These are phyloP conservation scores for Setaria viridis DNA, from an alignment of 202 grass and related monocot genomes.

Conservation along the genomic window DNA sequence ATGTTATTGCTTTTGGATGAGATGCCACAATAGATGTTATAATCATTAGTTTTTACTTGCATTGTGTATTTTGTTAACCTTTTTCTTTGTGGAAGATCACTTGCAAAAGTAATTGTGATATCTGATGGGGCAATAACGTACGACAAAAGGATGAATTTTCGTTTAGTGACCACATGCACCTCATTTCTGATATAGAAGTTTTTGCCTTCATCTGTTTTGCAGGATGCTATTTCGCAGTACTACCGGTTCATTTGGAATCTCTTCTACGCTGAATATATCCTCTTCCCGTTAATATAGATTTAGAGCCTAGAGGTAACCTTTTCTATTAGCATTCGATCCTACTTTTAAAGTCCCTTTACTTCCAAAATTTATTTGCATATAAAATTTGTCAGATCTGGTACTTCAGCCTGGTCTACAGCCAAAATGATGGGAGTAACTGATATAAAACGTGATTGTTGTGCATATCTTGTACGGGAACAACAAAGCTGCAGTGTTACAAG, in stretches of 20 bases:
- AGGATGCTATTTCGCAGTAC: slow-evolving; percentile 91
- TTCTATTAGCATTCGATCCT: neutral
- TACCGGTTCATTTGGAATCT: slow-evolving; percentile 97
- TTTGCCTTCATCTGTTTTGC: slow-evolving; percentile 46
- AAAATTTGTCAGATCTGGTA: slow-evolving; percentile 6
- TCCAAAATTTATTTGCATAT: neutral
- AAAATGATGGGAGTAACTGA: neutral
- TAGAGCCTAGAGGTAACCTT: slow-evolving; percentile 60
- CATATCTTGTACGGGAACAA: slow-evolving; percentile 7
- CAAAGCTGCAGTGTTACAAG: neutral
- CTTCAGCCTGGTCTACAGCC: neutral
- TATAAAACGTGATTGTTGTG: slow-evolving; percentile 31
- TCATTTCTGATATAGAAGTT: slow-evolving; percentile 14
- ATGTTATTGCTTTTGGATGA: neutral
- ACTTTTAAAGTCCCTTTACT: slow-evolving; percentile 1
- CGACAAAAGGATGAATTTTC: neutral
- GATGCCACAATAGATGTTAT: neutral
- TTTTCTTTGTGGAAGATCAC: slow-evolving; percentile 17
- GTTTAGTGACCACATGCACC: neutral
- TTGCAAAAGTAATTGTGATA: slow-evolving; percentile 1
- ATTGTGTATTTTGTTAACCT: neutral
- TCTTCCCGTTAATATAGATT: slow-evolving; percentile 91
- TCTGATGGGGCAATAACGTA: neutral
- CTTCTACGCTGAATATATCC: slow-evolving; percentile 89
- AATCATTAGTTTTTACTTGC: neutral